Conservation (phyloP, 2,329 filamentous ascomycete species). For the Monosporascus sp. region DNA sequence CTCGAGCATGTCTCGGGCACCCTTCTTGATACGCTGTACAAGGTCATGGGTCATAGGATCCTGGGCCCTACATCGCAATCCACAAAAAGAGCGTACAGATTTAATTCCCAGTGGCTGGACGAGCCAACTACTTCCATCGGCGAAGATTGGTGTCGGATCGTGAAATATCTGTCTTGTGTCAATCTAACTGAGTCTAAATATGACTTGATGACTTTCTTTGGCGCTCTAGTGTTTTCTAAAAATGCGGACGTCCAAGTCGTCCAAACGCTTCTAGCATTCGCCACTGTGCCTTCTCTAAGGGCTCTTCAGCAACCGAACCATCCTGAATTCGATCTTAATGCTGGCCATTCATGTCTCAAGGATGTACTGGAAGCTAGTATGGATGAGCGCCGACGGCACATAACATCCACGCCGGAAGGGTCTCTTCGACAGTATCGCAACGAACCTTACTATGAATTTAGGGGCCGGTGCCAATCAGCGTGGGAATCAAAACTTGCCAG, state of each 20-base stretch:
- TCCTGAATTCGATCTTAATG: slow-evolving; percentile 6
- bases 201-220: slow-evolving; percentile 23
- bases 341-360: slow-evolving; percentile 6
- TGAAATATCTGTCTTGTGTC: slow-evolving; percentile 10
- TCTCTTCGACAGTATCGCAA: neutral
- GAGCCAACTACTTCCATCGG: slow-evolving; percentile 10
- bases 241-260: slow-evolving; percentile 17
- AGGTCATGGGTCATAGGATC: neutral
- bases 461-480: neutral
- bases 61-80: neutral
- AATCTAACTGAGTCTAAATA: slow-evolving; percentile 13
- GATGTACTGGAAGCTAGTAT: neutral
- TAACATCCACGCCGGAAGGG: neutral
- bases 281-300: slow-evolving; percentile 15
- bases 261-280: slow-evolving; percentile 25
- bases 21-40: neutral
- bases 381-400: neutral
- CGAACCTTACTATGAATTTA: neutral
- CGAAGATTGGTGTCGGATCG: slow-evolving; percentile 16
- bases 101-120: neutral
- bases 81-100: neutral
- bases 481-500: neutral
- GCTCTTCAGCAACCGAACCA: slow-evolving; percentile 1
- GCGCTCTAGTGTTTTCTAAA: slow-evolving; percentile 18
- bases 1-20: neutral